These are phyloP conservation scores for Colletotrichum nymphaeae DNA, from an alignment of 2,329 filamentous ascomycete species.

Conservation along the genomic window DNA sequence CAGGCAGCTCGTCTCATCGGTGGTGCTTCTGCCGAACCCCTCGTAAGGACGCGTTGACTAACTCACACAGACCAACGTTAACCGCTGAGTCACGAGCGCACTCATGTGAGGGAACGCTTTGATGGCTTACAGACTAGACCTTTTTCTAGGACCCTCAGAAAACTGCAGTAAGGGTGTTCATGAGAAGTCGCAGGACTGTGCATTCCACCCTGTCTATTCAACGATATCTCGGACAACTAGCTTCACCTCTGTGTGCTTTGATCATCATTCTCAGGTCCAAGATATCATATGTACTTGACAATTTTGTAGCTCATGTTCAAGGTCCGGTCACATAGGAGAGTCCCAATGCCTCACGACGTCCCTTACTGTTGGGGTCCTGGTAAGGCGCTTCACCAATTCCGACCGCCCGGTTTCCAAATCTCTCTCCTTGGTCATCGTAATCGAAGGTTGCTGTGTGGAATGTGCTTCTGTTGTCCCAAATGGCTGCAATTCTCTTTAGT, in stretches of 20 bases:
- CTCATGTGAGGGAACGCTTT: no score
- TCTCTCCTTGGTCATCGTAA: constrained; percentile 61
- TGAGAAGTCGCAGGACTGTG: no score
- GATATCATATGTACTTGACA: not conserved
- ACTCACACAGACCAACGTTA: not conserved
- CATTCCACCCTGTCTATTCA: no score
- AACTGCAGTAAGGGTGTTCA: no score
- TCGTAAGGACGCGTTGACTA: not conserved
- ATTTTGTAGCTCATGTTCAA: not conserved
- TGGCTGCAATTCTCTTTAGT: constrained; percentile 46
- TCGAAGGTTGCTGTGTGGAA: constrained; percentile 71
- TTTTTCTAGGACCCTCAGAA: no score
- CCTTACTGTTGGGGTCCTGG: constrained; percentile 61
- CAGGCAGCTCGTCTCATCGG: not conserved
- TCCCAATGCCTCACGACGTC: constrained; percentile 37
- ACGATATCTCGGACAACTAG: no score
- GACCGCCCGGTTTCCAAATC: constrained; percentile 64
- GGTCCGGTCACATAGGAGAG: constrained; percentile 1
- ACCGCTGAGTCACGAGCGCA: not conserved
- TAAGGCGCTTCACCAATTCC: constrained; percentile 67
- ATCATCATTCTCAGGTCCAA: no score
- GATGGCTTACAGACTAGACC: not conserved
- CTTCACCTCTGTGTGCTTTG: no score
- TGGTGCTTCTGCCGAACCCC: not conserved
- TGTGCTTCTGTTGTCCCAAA: constrained; percentile 71